These are phyloP conservation scores for Claviceps citrina DNA, from an alignment of 2,329 filamentous ascomycete species.

Conservation along the genomic window DNA sequence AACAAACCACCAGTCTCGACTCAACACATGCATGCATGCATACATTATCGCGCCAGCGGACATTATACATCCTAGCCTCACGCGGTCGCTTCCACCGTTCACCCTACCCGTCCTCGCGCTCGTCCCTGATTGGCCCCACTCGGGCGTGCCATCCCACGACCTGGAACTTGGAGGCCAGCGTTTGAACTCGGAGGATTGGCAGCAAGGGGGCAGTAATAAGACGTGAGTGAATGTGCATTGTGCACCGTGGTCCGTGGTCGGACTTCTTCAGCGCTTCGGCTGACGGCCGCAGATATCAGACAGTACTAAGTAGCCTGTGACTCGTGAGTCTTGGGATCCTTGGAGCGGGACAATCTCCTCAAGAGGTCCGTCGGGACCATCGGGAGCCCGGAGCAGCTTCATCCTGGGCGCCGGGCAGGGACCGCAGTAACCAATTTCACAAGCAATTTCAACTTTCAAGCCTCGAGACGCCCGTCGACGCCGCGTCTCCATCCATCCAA, in stretches of 20 bases:
- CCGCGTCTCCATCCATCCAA: not conserved
- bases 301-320: no score
- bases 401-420: no score
- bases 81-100: not conserved
- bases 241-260: not conserved
- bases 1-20: no score
- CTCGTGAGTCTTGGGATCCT: no score
- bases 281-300: no score
- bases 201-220: not conserved
- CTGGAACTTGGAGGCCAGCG: not conserved
- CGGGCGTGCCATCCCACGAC: not conserved
- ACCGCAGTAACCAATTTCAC: not conserved
- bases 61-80: not conserved
- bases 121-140: constrained; percentile 1
- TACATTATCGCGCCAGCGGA: not conserved
- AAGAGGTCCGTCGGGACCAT: no score
- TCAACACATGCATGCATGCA: not conserved
- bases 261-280: constrained; percentile 1
- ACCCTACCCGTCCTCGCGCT: not conserved
- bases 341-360: not conserved
- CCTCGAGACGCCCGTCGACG: not conserved
- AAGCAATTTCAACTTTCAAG: constrained; percentile 4
- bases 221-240: no score
- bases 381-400: no score
- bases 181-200: not conserved